phyloP scores from a whole-genome alignment of 163 green algal species.

The Coccomyxa subellipsoidea region DNA sequence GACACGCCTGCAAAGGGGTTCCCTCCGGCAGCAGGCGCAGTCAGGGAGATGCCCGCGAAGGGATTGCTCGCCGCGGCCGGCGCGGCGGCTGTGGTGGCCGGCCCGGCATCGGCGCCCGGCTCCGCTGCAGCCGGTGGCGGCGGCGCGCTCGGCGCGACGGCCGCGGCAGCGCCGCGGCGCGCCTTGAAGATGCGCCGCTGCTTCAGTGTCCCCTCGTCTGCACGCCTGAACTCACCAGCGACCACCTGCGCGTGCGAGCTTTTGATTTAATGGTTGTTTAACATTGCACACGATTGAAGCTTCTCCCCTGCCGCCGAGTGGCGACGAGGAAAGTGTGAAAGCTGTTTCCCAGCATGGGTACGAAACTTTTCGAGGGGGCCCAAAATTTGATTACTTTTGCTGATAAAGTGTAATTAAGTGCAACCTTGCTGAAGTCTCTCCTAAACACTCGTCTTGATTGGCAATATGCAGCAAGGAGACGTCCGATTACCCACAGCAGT shows the following conservation, averaged over 20 bases:
- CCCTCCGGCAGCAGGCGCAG: not conserved
- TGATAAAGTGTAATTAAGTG: no score
- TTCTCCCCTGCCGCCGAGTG: not conserved
- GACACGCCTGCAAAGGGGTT: conserved; percentile 44
- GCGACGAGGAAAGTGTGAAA: not conserved
- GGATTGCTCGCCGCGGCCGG: conserved; percentile 11
- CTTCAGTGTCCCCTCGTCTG: conserved; percentile 48
- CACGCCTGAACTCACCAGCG: conserved; percentile 37
- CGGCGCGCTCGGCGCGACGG: no score
- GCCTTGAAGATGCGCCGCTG: conserved; percentile 52
- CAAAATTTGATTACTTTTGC: no score
- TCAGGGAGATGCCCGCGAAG: conserved; percentile 19
- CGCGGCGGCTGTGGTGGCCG: not conserved
- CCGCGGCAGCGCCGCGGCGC: conserved; percentile 17
- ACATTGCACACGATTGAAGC: not conserved
- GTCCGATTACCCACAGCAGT: no score
- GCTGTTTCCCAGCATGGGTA: no score
- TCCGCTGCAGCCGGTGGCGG: no score
- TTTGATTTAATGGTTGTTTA: not conserved
- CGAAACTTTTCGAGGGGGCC: no score
- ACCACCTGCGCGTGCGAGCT: not conserved
- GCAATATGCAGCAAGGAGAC: no score
- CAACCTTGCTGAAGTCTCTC: no score
- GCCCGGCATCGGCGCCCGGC: not conserved
- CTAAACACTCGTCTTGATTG: no score